These are phyloP conservation scores for Casuarina cunninghamiana DNA, from an alignment of 306 rosid genomes.

Conservation along the genomic window DNA sequence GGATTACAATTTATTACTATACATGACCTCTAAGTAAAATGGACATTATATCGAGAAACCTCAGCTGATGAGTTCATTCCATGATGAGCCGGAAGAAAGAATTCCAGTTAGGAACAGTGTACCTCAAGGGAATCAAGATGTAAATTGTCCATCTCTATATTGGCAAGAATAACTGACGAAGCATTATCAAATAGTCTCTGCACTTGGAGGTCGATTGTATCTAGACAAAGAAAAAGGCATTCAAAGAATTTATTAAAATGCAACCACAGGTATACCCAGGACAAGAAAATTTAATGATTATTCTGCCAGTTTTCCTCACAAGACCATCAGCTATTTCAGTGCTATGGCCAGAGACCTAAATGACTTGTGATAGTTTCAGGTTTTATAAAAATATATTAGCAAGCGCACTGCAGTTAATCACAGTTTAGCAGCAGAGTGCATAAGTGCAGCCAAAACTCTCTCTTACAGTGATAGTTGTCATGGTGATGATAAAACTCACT, in stretches of 20 bases:
- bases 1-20: slow-evolving; percentile 16
- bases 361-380: slow-evolving; percentile 3
- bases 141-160: slow-evolving; percentile 53
- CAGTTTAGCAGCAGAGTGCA: slow-evolving; percentile 2
- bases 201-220: slow-evolving; percentile 58
- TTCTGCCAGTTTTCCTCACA: not conserved
- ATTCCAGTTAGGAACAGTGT: slow-evolving; percentile 17
- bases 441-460: not conserved
- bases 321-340: not conserved
- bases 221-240: slow-evolving; percentile 37
- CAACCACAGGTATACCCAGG: not conserved
- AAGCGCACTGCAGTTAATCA: not conserved
- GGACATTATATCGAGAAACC: slow-evolving; percentile 7
- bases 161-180: slow-evolving; percentile 63
- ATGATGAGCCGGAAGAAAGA: slow-evolving; percentile 8
- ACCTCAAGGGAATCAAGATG: slow-evolving; percentile 82
- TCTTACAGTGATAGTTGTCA: not conserved
- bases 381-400: not conserved
- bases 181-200: slow-evolving; percentile 57
- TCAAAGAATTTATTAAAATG: not conserved
- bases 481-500: not conserved
- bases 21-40: slow-evolving; percentile 12
- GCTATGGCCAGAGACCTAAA: slow-evolving; percentile 7
- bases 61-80: slow-evolving; percentile 7
- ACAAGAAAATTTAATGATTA: not conserved